Conservation (phyloP, 2,329 filamentous ascomycete species). For the Sclerotiophoma versabilis region DNA sequence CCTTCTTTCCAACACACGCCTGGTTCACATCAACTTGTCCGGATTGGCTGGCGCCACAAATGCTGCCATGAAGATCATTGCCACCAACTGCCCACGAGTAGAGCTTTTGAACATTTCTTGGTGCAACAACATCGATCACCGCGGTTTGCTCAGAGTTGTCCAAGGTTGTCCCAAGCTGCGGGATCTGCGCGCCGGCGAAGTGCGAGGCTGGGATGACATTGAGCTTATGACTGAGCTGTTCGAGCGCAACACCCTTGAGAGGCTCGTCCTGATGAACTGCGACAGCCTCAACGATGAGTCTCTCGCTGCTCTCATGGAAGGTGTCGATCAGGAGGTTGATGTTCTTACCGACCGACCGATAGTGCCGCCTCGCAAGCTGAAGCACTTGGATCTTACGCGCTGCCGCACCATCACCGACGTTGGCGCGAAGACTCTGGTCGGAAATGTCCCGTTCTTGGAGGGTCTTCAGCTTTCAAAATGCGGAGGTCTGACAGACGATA, state of each 20-base stretch:
- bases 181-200: constrained; percentile 83
- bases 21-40: constrained; percentile 86
- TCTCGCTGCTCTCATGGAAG: constrained; percentile 77
- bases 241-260: constrained; percentile 79
- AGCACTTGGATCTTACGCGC: constrained; percentile 83
- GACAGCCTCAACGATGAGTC: constrained; percentile 77
- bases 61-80: constrained; percentile 84
- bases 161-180: constrained; percentile 74
- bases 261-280: constrained; percentile 82
- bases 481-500: constrained; percentile 73
- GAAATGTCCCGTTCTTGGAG: constrained; percentile 79
- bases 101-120: constrained; percentile 89
- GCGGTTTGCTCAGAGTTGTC: constrained; percentile 76
- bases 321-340: constrained; percentile 78
- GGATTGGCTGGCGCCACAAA: constrained; percentile 83
- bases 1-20: constrained; percentile 76
- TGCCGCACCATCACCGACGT: constrained; percentile 76
- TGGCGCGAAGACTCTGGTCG: constrained; percentile 74
- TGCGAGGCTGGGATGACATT: constrained; percentile 77
- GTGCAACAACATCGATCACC: constrained; percentile 85
- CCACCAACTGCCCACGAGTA: constrained; percentile 79
- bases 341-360: constrained; percentile 77
- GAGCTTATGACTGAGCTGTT: constrained; percentile 79
- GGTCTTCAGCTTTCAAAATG: constrained; percentile 85
- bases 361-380: constrained; percentile 78